phyloP scores from a whole-genome alignment of 1,284 basidiomycete species.

The Ceratobasidium papillatum region DNA sequence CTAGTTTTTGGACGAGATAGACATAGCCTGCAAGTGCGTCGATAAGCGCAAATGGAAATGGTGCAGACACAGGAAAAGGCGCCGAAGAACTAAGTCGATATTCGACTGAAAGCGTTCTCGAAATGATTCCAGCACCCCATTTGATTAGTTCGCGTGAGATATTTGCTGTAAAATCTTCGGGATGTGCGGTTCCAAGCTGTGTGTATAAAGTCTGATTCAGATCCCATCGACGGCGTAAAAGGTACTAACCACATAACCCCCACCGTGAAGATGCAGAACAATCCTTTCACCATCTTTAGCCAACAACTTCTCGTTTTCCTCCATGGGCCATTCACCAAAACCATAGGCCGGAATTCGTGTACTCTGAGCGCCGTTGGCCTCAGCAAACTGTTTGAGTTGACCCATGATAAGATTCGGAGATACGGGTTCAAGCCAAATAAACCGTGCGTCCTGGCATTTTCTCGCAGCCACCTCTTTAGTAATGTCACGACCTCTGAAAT shows the following conservation, averaged over 20 bases:
- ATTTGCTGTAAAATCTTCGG: constrained; percentile 35
- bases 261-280: constrained; percentile 39
- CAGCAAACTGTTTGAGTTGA: constrained; percentile 58
- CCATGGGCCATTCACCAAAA: constrained; percentile 46
- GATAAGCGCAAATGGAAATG: constrained; percentile 70
- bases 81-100: constrained; percentile 59
- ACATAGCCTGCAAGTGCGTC: constrained; percentile 69
- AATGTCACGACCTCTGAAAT: constrained; percentile 10
- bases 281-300: constrained; percentile 32
- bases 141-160: constrained; percentile 36
- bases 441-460: constrained; percentile 14
- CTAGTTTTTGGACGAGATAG: constrained; percentile 61
- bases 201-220: background rate
- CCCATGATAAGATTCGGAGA: constrained; percentile 59
- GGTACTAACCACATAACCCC: constrained; percentile 35
- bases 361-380: constrained; percentile 55
- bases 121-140: background rate
- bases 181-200: constrained; percentile 40
- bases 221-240: background rate
- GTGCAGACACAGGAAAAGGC: constrained; percentile 49
- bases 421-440: constrained; percentile 61
- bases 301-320: background rate
- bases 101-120: constrained; percentile 57
- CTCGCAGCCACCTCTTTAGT: background rate
- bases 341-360: constrained; percentile 66